A percentile compares a stretch with the other conserved stretches of the same genome.
Evolutionary conservation across 2,329 filamentous ascomycete species (phyloP).

Genomic region (Nothophaeocryptopus gaeumannii): DNA sequence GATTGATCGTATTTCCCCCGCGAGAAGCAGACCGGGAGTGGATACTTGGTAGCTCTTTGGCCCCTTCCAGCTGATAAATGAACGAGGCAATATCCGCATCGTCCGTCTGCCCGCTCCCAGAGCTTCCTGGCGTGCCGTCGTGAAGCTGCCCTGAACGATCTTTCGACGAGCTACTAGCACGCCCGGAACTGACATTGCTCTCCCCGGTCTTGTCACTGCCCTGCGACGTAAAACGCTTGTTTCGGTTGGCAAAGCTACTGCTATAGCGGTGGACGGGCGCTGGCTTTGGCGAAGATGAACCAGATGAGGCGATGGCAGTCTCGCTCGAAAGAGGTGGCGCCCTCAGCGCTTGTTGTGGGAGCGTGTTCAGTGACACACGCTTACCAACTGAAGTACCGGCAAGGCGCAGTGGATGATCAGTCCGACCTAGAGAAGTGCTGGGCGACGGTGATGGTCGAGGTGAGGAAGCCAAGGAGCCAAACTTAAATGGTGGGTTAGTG

Average conservation of each 20-base stretch:
- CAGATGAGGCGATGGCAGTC: constrained; percentile 61
- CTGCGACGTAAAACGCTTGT: constrained; percentile 70
- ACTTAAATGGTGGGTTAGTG: constrained; percentile 94
- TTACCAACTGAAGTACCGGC: constrained; percentile 42
- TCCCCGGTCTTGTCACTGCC: constrained; percentile 65
- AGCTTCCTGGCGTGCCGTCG: constrained; percentile 67
- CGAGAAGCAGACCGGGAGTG: constrained; percentile 56
- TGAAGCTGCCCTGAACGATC: constrained; percentile 25
- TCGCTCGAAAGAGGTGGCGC: constrained; percentile 63
- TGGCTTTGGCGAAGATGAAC: constrained; percentile 75
- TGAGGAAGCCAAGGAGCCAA: constrained; percentile 71
- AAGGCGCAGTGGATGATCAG: constrained; percentile 12
- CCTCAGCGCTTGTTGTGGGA: constrained; percentile 71
- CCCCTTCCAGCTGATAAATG: constrained; percentile 80
- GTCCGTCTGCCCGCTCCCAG: constrained; percentile 68
- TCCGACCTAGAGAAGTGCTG: constrained; percentile 39
- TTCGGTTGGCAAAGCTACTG: constrained; percentile 88
- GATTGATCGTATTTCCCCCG: constrained; percentile 50
- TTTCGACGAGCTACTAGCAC: constrained; percentile 66
- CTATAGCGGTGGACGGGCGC: constrained; percentile 79
- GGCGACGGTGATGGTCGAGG: constrained; percentile 46
- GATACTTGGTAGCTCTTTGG: constrained; percentile 80
- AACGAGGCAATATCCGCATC: constrained; percentile 94
- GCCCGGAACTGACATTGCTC: constrained; percentile 76
- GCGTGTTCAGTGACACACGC: constrained; percentile 68